Evolutionary conservation across 169 alveolate genomes (phyloP), one percentile per base, ranked within the genome.

Genomic region (Cryptosporidium meleagridis): DNA sequence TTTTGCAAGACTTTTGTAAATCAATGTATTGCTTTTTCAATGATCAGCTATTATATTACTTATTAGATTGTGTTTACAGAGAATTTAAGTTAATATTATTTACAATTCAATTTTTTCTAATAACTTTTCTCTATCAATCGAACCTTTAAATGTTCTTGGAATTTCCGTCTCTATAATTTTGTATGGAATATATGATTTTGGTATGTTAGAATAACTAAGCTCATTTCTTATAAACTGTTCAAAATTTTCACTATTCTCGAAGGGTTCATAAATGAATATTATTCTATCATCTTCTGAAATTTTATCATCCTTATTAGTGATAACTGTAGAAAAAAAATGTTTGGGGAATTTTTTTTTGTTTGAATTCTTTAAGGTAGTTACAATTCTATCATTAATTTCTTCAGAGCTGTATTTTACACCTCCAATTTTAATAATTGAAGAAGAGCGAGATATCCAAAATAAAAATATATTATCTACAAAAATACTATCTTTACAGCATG

Each of bases 381-480:
- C 52, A 33, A 92, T n/a, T 53, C 91, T 91, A 12, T 33, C 45
- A 67, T 55, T 72, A 31, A 92, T 89, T 68, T 92, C 93, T 51
- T 51, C 84, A 33, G 89, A 70, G 8, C 92, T 72, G 29, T 92
- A 87, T 67, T 92, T 92, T 14, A 87, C 93, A 10, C 94, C 94
- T 7, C 94, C 94, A 26, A 87, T 92, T 26, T 87, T 92, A 23
- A 92, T 58, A 3, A 85, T 16, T 10, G 71, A 85, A 35, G 85
- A 62, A 3, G 85, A 58, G 3, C 94, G 91, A n/a, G 91, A 58
- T 37, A 84, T 62, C 94, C 94, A 92, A 55, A 52, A 92, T 37
- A 52, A 69, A 59, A 69, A 80, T 29, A 61, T 62, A 23, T 80
- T 80, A 29, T 80, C 80, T 21, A 80, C 9, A 3, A 9, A 26